These are phyloP conservation scores for Penicillium frequentans DNA, from an alignment of 2,329 filamentous ascomycete species.

Conservation along the genomic window DNA sequence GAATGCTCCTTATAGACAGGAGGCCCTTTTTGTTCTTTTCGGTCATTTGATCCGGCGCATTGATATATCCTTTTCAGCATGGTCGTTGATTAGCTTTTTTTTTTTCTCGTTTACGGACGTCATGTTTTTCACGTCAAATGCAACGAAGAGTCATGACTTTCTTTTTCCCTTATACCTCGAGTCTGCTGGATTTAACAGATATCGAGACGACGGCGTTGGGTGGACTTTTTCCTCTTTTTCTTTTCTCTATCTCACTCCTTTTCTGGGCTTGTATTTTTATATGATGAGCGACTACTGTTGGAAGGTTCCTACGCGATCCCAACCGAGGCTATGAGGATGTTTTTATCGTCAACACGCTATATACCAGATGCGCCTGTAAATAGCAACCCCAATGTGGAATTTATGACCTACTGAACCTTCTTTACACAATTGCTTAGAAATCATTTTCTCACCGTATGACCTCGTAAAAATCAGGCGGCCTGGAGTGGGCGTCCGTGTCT, in stretches of 20 bases:
- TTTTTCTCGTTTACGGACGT: conserved; percentile 14
- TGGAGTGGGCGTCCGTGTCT: background rate
- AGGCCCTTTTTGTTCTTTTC: conserved; percentile 15
- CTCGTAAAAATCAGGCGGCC: background rate
- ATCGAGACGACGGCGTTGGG: background rate
- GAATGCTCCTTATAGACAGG: conserved; percentile 21
- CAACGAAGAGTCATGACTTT: conserved; percentile 42
- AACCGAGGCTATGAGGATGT: background rate
- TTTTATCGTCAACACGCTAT: background rate
- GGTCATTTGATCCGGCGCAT: conserved; percentile 16
- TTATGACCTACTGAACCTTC: background rate
- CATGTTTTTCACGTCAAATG: conserved; percentile 37
- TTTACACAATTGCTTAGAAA: background rate
- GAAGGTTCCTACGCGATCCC: background rate
- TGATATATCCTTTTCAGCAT: conserved; percentile 16
- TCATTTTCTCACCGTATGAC: background rate
- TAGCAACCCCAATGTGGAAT: background rate
- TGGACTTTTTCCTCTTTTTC: background rate
- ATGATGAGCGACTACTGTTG: background rate
- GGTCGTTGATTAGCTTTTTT: conserved; percentile 26
- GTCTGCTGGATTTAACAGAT: background rate
- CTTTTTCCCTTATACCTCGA: conserved; percentile 6
- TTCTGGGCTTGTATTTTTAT: background rate
- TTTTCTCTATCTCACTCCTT: background rate
- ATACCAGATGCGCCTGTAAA: background rate